Evolutionary conservation across 1,284 basidiomycete genomes (phyloP), one percentile per base, ranked within the genome.

Genomic region (Microbotryum silenes-acaulis): DNA sequence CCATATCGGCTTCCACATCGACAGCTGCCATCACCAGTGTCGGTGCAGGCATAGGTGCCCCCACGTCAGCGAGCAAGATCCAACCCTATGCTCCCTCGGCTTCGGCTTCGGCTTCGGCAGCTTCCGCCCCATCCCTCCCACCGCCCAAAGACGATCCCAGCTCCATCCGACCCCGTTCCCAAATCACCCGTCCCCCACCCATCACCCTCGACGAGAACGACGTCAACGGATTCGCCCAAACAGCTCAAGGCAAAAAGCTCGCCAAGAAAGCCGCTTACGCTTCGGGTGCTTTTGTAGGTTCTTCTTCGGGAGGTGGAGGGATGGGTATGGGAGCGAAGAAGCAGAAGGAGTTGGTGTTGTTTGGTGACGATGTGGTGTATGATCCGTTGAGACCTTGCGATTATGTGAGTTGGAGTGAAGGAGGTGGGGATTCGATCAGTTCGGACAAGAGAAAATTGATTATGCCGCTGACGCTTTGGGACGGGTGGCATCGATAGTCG

Each of bases 341-440:
- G 21, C 67, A 71, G 20, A 68, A 71, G 4, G 53, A 59, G 23
- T 44, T 71, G 48, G 64, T 62, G 21, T 72, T 67, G 37, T 42
- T 42, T 18, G 37, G 37, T 9, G 75, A 48, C 10, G 60, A 76
- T 61, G 88, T 90, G 69, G 79, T 79, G 37, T 91, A 91, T 71
- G 88, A 91, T 66, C 86, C 88, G 4, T 75, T 84, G 33, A 81
- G 86, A 42, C 89, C 89, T 3, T 91, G 90, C 65, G 89, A 91
- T 69, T 91, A 91, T 52, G 69, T 71, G 54, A 50, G 67, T 61
- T 44, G 7, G 45, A 12, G 8, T 21, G 16, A 33, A 29, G 31
- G 23, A 29, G 29, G 23, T 42, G 25, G n/a, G 37, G 27, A 16
- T 29, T 18, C 2, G 8, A 0, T 18, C 27, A 46, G 33, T 6